A percentile compares a stretch with the other conserved stretches of the same genome.
phyloP scores from a whole-genome alignment of 768 basidiomycete genomes.

The Mycena maculata region DNA sequence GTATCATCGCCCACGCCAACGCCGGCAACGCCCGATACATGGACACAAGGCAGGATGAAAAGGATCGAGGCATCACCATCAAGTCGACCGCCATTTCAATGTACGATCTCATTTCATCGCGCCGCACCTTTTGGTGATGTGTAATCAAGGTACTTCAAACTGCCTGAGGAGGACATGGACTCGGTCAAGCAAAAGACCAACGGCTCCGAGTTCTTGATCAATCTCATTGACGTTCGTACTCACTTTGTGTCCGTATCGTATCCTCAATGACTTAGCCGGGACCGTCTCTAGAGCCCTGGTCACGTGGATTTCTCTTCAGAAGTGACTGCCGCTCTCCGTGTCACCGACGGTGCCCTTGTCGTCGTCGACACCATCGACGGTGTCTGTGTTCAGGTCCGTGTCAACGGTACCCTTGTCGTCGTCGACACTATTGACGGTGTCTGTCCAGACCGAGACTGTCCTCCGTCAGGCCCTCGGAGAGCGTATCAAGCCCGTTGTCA shows the following conservation, averaged over 20 bases:
- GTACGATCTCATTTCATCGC: conserved; percentile 4
- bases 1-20: conserved; percentile 95
- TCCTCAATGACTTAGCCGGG: background rate
- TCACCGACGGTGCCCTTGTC: conserved; percentile 99
- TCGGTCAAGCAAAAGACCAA: conserved; percentile 86
- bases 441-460: conserved; percentile 99
- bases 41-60: conserved; percentile 97
- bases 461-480: conserved; percentile 96
- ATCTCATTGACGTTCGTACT: conserved; percentile 86
- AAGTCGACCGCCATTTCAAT: conserved; percentile 97
- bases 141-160: conserved; percentile 90
- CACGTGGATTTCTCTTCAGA: conserved; percentile 99
- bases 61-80: conserved; percentile 99
- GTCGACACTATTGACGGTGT: conserved; percentile 99
- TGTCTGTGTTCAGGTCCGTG: conserved; percentile 99
- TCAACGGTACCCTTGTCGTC: conserved; percentile 99
- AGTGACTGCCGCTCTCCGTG: conserved; percentile 99
- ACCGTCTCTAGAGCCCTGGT: conserved; percentile 69
- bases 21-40: conserved; percentile 98
- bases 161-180: conserved; percentile 86
- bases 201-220: conserved; percentile 98
- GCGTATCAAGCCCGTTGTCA: conserved; percentile 99
- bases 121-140: background rate
- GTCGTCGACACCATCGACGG: conserved; percentile 99
- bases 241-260: no score